Evolutionary conservation across 2,329 filamentous ascomycete species (phyloP).

Genomic region (Monilinia fructigena): DNA sequence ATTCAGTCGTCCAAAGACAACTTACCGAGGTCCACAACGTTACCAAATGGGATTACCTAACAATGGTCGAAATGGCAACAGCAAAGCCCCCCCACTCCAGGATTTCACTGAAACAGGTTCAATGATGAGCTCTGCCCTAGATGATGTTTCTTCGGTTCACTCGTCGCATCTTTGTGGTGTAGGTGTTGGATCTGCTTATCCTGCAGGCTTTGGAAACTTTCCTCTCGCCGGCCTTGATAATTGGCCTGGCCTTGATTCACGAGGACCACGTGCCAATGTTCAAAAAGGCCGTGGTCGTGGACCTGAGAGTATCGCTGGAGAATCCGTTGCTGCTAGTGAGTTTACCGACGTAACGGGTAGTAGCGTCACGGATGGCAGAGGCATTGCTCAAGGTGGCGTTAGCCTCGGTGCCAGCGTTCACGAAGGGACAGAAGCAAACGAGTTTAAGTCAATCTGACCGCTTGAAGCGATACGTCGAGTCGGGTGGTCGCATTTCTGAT

Average conservation of each 20-base stretch:
- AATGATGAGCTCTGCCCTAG: conserved; percentile 91
- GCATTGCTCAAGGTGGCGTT: conserved; percentile 79
- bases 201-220: conserved; percentile 94
- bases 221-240: conserved; percentile 58
- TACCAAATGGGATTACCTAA: conserved; percentile 73
- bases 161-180: conserved; percentile 85
- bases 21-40: conserved; percentile 83
- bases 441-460: conserved; percentile 83
- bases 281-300: conserved; percentile 65
- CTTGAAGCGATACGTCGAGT: conserved; percentile 91
- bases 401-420: conserved; percentile 80
- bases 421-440: conserved; percentile 67
- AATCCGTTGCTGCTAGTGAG: conserved; percentile 89
- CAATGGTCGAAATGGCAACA: conserved; percentile 38
- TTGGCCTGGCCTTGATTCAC: conserved; percentile 78
- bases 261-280: conserved; percentile 58
- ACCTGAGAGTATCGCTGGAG: conserved; percentile 79
- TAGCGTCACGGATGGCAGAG: conserved; percentile 73
- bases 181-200: conserved; percentile 76
- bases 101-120: conserved; percentile 68
- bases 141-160: conserved; percentile 95
- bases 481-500: conserved; percentile 64
- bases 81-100: conserved; percentile 27
- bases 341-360: conserved; percentile 73
- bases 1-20: conserved; percentile 90